phyloP scores from a whole-genome alignment of 305 asterid genomes.

The Ruellia speciosa region DNA sequence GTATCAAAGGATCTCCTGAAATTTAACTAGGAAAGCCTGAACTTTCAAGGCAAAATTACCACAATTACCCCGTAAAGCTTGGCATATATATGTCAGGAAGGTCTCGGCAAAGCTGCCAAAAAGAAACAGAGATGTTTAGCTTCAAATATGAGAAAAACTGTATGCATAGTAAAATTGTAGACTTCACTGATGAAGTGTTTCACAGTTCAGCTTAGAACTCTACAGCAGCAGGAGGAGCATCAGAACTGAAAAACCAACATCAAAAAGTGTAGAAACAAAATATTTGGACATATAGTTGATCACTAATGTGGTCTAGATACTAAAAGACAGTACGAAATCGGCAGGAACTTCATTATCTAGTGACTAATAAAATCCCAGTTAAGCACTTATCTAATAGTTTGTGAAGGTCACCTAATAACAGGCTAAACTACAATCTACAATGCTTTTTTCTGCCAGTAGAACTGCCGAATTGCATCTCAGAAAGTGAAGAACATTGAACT shows the following conservation, averaged over 20 bases:
- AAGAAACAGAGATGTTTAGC: conserved; percentile 2
- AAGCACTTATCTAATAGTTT: conserved; percentile 24
- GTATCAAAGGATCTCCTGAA: conserved; percentile 8
- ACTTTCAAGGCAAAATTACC: conserved; percentile 9
- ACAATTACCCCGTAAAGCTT: not conserved
- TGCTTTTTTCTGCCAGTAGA: conserved; percentile 22
- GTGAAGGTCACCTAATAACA: conserved; percentile 25
- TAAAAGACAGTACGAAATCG: conserved; percentile 25
- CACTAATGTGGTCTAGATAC: conserved; percentile 19
- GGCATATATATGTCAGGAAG: not conserved
- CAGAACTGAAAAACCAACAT: conserved; percentile 14
- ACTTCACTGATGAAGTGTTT: conserved; percentile 22
- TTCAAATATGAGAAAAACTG: conserved; percentile 8
- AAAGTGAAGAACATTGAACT: conserved; percentile 20
- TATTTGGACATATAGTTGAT: conserved; percentile 12
- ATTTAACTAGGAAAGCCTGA: conserved; percentile 5
- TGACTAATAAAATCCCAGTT: conserved; percentile 21
- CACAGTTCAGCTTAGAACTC: conserved; percentile 16
- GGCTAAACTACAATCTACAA: conserved; percentile 28
- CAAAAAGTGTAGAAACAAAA: conserved; percentile 13
- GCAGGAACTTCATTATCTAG: conserved; percentile 24
- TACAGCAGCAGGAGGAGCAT: conserved; percentile 20
- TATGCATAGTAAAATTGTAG: conserved; percentile 18
- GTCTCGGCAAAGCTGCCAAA: conserved; percentile 2
- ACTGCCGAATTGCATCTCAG: conserved; percentile 19